A percentile compares a stretch with the other conserved stretches of the same genome.
Evolutionary conservation across 805 yeast genomes (phyloP).

Genomic region (Cyberlindnera samutprakarnensis): DNA sequence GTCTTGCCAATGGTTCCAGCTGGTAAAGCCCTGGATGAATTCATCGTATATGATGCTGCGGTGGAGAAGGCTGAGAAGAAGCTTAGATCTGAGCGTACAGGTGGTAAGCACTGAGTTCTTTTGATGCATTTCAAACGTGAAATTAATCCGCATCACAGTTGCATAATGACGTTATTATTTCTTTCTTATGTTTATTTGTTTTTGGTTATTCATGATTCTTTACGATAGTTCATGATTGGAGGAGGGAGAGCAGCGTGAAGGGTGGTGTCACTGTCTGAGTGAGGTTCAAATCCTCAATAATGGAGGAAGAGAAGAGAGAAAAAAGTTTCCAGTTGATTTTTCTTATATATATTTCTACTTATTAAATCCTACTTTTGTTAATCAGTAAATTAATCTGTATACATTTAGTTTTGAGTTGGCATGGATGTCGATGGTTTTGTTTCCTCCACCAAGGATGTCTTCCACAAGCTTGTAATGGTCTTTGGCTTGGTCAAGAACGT

Average conservation of each 20-base stretch:
- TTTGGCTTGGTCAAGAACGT: conserved; percentile 67
- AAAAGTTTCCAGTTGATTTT: too few species aligned
- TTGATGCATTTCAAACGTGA: neutral
- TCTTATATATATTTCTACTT: too few species aligned
- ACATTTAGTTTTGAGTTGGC: conserved; percentile 55
- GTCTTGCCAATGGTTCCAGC: conserved; percentile 98
- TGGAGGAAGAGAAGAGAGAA: too few species aligned
- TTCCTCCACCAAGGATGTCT: conserved; percentile 41
- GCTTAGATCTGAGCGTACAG: conserved; percentile 65
- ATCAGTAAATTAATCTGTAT: too few species aligned
- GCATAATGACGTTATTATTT: conserved; percentile 2
- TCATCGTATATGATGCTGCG: conserved; percentile 77
- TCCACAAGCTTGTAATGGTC: conserved; percentile 68
- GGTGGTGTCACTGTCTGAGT: too few species aligned
- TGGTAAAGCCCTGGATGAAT: conserved; percentile 91
- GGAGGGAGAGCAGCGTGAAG: too few species aligned
- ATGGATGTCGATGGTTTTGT: conserved; percentile 52
- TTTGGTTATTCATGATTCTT: too few species aligned
- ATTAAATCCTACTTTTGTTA: too few species aligned
- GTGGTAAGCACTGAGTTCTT: conserved; percentile 47
- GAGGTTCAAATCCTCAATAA: too few species aligned
- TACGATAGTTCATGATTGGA: too few species aligned
- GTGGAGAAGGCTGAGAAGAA: conserved; percentile 65
- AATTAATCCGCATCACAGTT: too few species aligned
- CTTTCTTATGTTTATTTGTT: too few species aligned